A percentile compares a stretch with the other conserved stretches of the same genome.
These are phyloP conservation scores for Puccinia triticina DNA, from an alignment of 1,284 basidiomycete genomes.

Conservation along the genomic window DNA sequence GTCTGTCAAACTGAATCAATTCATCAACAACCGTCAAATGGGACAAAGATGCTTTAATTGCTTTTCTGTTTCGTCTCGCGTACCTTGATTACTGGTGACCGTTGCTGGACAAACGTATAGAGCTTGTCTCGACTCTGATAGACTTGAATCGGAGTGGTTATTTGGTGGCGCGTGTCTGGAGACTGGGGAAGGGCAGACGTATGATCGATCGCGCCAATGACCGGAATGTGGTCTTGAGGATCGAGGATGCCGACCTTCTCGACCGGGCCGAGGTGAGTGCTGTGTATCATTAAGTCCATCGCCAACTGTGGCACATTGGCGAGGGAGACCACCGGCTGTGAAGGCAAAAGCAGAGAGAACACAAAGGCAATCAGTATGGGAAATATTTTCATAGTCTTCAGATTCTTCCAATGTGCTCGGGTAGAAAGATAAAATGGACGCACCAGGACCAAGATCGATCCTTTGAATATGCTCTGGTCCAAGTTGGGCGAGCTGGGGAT, in stretches of 20 bases:
- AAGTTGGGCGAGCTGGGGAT: conserved; percentile 14
- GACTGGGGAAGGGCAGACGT: background rate
- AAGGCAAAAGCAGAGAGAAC: background rate
- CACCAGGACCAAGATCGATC: conserved; percentile 7
- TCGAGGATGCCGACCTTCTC: conserved; percentile 30
- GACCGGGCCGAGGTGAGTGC: background rate
- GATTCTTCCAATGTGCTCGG: background rate
- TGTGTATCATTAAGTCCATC: conserved; percentile 25
- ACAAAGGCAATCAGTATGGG: background rate
- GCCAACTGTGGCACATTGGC: conserved; percentile 40
- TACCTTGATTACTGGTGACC: conserved; percentile 37
- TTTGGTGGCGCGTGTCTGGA: background rate
- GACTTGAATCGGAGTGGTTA: conserved; percentile 23
- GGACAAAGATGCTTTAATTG: no score
- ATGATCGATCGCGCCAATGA: conserved; percentile 21
- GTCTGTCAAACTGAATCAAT: background rate
- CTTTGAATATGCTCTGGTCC: conserved; percentile 9
- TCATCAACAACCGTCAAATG: background rate
- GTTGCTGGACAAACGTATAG: conserved; percentile 31
- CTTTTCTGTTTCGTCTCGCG: no score
- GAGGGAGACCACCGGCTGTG: conserved; percentile 36
- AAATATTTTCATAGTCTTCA: background rate
- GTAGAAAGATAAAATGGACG: background rate
- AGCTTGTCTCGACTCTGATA: conserved; percentile 18
- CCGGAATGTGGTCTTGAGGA: conserved; percentile 29